Conservation (phyloP, 2,329 filamentous ascomycete genomes). For the Aureobasidium subglaciale region DNA sequence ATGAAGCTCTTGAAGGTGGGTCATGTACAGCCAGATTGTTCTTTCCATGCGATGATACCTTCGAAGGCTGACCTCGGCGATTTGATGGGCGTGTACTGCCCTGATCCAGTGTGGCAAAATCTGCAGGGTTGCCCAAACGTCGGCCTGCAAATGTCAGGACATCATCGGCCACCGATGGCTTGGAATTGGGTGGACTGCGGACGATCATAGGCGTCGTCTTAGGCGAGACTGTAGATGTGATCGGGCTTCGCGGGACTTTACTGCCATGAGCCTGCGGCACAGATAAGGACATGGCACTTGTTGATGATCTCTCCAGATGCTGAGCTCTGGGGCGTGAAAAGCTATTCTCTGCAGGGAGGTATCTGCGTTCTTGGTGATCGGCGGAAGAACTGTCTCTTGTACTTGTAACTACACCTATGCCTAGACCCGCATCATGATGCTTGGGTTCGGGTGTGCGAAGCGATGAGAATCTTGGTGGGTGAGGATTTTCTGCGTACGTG, state of each 20-base stretch:
- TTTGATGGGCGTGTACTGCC: constrained; percentile 10
- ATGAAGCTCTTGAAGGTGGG: background rate
- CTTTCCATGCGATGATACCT: background rate
- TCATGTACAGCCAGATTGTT: background rate
- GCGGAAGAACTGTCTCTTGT: background rate
- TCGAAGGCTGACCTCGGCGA: background rate
- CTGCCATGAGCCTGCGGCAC: background rate
- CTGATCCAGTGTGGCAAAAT: constrained; percentile 24
- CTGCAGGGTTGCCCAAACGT: constrained; percentile 19
- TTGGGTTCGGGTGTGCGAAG: background rate
- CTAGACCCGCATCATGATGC: background rate
- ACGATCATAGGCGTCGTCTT: constrained; percentile 23
- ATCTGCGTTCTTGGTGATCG: background rate
- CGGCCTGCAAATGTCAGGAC: constrained; percentile 20
- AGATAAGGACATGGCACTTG: background rate
- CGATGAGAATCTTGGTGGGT: background rate
- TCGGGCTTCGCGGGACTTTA: background rate
- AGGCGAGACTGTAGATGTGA: background rate
- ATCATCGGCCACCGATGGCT: constrained; percentile 6
- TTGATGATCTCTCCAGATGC: background rate
- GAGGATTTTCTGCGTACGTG: background rate
- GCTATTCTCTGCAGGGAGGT: constrained; percentile 14
- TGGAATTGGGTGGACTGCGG: constrained; percentile 17
- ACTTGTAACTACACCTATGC: background rate
- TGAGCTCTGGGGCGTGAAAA: constrained; percentile 21